Evolutionary conservation across 2,329 filamentous ascomycete genomes (phyloP).

Genomic region (Phoma sp.): DNA sequence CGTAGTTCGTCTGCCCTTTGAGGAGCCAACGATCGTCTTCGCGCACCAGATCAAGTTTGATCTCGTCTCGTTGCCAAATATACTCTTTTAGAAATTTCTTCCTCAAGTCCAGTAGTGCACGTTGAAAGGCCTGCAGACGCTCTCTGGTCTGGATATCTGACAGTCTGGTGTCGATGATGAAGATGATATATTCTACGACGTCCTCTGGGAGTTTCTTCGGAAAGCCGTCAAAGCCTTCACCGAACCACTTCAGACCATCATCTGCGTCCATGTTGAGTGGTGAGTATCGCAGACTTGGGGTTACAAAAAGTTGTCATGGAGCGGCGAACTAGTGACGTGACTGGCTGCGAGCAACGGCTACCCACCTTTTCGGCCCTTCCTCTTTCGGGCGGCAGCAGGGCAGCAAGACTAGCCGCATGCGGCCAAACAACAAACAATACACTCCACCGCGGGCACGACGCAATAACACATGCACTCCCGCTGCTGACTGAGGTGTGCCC

Average conservation of each 20-base stretch:
- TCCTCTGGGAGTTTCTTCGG: slow-evolving; percentile 79
- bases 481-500: slow-evolving; percentile 22
- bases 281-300: slow-evolving; percentile 38
- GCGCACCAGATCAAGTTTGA: slow-evolving; percentile 70
- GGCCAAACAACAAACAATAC: slow-evolving; percentile 27
- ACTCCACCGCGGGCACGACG: slow-evolving; percentile 25
- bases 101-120: slow-evolving; percentile 69
- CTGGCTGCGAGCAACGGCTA: slow-evolving; percentile 16
- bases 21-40: slow-evolving; percentile 69
- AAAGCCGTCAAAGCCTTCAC: slow-evolving; percentile 70
- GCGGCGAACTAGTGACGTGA: slow-evolving; percentile 33
- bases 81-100: slow-evolving; percentile 78
- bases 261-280: slow-evolving; percentile 18
- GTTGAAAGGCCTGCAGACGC: slow-evolving; percentile 75
- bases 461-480: slow-evolving; percentile 15
- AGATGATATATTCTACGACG: slow-evolving; percentile 83
- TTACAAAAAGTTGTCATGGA: slow-evolving; percentile 15
- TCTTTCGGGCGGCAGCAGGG: slow-evolving; percentile 18
- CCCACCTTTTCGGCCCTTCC: slow-evolving; percentile 23
- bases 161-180: slow-evolving; percentile 68
- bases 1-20: slow-evolving; percentile 81
- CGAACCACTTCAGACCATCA: slow-evolving; percentile 71
- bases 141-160: slow-evolving; percentile 65
- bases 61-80: slow-evolving; percentile 91
- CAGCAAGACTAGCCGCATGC: slow-evolving; percentile 5